Evolutionary conservation across 2,329 filamentous ascomycete genomes (phyloP), one percentile per base, ranked within the genome.

Genomic region (Pseudovirgaria hyperparasitica): DNA sequence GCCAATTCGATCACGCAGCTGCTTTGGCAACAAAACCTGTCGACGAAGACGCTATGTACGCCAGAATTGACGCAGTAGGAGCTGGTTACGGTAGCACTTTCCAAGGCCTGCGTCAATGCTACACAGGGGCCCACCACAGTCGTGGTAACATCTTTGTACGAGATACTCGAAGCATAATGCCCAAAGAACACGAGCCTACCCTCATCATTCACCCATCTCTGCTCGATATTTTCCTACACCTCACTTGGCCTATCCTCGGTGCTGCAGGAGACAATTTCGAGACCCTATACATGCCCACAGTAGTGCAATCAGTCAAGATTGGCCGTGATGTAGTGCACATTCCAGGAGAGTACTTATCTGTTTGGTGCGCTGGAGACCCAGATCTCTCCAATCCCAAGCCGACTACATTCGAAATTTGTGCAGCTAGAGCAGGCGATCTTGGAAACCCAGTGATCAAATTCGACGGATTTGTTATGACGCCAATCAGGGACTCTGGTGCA

Each of bases 181-280:
- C 45, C n/a, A 28, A 46, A 24, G 36, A 41, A 16, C 19, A 35
- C n/a, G 43, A 48, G 22, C 39, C 42, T 9, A 28, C 33, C 1
- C 40, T 46, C 26, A 32, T 46, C 13, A 4, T 47, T n/a, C 45
- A 47, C 25, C 45, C 42, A 5, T 27, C 44, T 7, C 30, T 43
- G 5, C 24, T 49, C 5, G 45, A 48, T 25, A 38, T 40, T 19
- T 36, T 49, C 9, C 34, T 49, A 12, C 37, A 37, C 4, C 34
- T 45, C 31, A 46, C 46, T 19, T 48, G 44, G 44, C 44, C 42
- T 5, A 28, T 46, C 4, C 25, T 49, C n/a, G 30, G 31, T 19
- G 30, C 35, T 16, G 28, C 31, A 5, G 27, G 32, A 8, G 27
- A 20, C 4, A 16, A 30, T 4, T 15, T 40, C 6, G 28, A 37